phyloP scores from a whole-genome alignment of 805 yeast species.

The Kuraishia piskuri region DNA sequence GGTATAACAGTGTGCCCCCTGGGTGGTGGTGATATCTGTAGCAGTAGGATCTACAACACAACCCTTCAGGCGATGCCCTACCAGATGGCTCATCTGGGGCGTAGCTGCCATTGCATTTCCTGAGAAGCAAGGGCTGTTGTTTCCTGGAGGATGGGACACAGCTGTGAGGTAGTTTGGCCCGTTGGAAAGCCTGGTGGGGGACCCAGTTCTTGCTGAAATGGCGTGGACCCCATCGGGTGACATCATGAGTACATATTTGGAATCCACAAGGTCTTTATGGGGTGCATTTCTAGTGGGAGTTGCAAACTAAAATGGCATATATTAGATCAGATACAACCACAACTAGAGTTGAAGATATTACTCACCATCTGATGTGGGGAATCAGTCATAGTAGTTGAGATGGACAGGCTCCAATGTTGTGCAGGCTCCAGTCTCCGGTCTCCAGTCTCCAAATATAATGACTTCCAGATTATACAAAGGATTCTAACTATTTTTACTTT shows the following conservation, averaged over 20 bases:
- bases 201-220: not conserved
- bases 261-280: not conserved
- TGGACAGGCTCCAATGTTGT: too few species aligned
- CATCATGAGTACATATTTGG: slow-evolving; percentile 3
- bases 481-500: too few species aligned
- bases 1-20: not conserved
- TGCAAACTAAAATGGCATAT: not conserved
- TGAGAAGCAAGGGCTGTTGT: not conserved
- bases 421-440: too few species aligned
- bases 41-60: not conserved
- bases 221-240: slow-evolving; percentile 3
- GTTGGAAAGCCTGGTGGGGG: not conserved
- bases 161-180: not conserved
- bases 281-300: not conserved
- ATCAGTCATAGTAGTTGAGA: not conserved
- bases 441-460: too few species aligned
- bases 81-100: not conserved
- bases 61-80: not conserved
- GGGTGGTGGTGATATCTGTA: not conserved
- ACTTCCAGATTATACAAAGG: too few species aligned
- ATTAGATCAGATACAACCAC: not conserved
- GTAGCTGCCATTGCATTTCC: not conserved
- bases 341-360: not conserved
- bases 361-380: not conserved
- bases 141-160: not conserved